phyloP scores from a whole-genome alignment of 1,139 yeast genomes.

The Saccharomyces hybrid region DNA sequence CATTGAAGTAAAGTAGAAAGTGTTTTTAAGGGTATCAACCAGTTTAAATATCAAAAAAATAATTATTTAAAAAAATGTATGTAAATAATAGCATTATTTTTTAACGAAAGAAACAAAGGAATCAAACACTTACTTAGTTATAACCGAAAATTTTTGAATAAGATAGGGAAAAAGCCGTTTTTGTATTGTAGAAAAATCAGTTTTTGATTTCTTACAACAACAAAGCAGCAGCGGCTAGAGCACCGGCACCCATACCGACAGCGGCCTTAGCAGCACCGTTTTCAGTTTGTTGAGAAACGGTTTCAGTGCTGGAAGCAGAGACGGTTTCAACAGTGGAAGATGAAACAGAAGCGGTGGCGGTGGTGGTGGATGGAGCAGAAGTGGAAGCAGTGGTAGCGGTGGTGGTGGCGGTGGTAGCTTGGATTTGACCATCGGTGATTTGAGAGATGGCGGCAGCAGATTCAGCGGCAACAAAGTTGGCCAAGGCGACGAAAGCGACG shows the following conservation, averaged over 20 bases:
- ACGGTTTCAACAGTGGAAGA: background rate
- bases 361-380: conserved; percentile 5
- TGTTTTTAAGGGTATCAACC: background rate
- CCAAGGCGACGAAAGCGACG: too few relatives aligned
- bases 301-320: background rate
- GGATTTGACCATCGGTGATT: too few relatives aligned
- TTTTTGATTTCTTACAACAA: conserved; percentile 5
- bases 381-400: conserved; percentile 27
- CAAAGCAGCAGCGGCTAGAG: conserved; percentile 8
- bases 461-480: too few relatives aligned
- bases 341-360: background rate
- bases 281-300: background rate
- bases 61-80: too few relatives aligned
- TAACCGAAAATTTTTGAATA: background rate
- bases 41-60: background rate
- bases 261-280: too few relatives aligned
- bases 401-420: conserved; percentile 27
- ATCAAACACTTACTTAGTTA: background rate
- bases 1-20: background rate
- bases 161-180: background rate
- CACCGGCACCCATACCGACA: too few relatives aligned
- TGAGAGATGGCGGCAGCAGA: too few relatives aligned
- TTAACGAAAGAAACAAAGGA: background rate
- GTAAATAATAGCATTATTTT: background rate
- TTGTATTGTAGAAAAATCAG: background rate